phyloP scores from a whole-genome alignment of 257 asterid species.

The Eustoma russellianum region DNA sequence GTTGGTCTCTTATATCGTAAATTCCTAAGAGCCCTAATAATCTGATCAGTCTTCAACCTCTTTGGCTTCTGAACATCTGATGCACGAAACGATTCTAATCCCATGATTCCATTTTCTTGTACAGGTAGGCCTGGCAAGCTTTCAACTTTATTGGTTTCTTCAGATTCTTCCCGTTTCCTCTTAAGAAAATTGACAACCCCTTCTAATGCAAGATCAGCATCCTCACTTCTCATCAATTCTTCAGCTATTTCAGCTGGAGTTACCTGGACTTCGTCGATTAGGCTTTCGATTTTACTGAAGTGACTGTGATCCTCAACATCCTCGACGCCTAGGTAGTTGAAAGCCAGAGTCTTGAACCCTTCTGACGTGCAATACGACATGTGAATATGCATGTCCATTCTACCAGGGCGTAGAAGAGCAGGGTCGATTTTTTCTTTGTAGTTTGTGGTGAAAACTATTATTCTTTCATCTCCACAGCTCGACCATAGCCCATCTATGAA shows the following conservation, averaged over 20 bases:
- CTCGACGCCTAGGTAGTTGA: constrained; percentile 38
- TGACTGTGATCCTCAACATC: constrained; percentile 18
- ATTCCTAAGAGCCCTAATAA: background rate
- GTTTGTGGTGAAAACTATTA: constrained; percentile 68
- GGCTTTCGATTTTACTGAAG: constrained; percentile 28
- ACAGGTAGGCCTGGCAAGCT: background rate
- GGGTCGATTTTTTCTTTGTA: constrained; percentile 77
- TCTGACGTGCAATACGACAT: constrained; percentile 59
- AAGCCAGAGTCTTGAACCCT: constrained; percentile 52
- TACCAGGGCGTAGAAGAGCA: constrained; percentile 64
- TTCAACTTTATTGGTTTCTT: constrained; percentile 6
- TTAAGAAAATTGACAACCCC: constrained; percentile 49
- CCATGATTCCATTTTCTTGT: background rate
- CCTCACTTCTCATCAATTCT: constrained; percentile 69
- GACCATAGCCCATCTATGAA: constrained; percentile 85
- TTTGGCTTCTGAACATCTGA: background rate
- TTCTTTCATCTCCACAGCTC: constrained; percentile 66
- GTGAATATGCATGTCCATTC: constrained; percentile 80
- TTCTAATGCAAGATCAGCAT: constrained; percentile 40
- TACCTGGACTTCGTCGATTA: constrained; percentile 33
- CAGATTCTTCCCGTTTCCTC: constrained; percentile 19
- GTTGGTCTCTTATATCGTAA: no score
- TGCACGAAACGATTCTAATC: background rate
- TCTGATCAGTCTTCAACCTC: constrained; percentile 7
- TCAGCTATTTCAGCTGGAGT: constrained; percentile 78